Percentiles rank a stretch among this genome's conserved stretches.
phyloP scores from a whole-genome alignment of 345 rosid species.

The Heritiera fomes region DNA sequence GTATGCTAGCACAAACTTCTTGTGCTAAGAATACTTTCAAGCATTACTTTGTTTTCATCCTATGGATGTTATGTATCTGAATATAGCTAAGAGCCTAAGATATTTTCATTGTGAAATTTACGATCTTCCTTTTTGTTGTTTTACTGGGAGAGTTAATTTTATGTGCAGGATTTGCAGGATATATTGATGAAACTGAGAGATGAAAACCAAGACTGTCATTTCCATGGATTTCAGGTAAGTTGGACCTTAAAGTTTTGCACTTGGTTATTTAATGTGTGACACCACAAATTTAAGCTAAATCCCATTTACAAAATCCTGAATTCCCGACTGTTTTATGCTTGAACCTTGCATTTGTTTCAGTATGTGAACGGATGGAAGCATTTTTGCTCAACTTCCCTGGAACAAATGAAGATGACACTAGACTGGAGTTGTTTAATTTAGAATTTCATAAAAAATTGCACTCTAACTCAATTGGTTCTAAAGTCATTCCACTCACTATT shows the following conservation, averaged over 20 bases:
- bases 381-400: conserved; percentile 81
- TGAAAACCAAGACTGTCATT: conserved; percentile 72
- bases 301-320: background rate
- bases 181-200: conserved; percentile 72
- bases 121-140: background rate
- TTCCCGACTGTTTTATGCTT: conserved; percentile 5
- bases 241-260: background rate
- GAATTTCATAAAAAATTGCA: background rate
- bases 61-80: conserved; percentile 6
- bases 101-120: background rate
- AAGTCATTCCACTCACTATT: background rate
- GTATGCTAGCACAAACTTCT: background rate
- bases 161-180: conserved; percentile 69
- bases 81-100: background rate
- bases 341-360: conserved; percentile 42
- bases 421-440: background rate
- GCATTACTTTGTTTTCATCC: background rate
- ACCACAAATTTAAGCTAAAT: conserved; percentile 1
- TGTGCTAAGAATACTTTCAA: background rate
- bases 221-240: conserved; percentile 79
- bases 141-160: background rate
- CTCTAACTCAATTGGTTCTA: background rate
- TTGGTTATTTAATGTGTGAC: background rate
- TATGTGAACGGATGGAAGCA: conserved; percentile 71
- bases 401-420: conserved; percentile 74